Evolutionary conservation across 2,329 filamentous ascomycete genomes (phyloP), one percentile per base, ranked within the genome.

Genomic region (Botrytis paeoniae): DNA sequence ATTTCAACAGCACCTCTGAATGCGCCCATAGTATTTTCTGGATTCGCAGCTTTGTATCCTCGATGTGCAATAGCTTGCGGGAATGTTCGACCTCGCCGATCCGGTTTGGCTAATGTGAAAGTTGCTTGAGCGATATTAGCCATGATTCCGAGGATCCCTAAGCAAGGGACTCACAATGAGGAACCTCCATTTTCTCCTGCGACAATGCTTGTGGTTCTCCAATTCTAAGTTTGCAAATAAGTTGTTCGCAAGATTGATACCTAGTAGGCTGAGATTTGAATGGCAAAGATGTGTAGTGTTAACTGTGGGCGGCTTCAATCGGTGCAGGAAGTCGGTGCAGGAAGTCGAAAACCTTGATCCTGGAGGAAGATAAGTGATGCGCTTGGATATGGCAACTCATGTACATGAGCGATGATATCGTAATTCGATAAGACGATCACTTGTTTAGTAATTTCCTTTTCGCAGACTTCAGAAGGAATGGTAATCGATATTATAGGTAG

Each of bases 1-100:
- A 89, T 90, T 45, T 89, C 84, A 3, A 95, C 87, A 1, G 94
- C 95, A 41, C 87, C 91, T 73, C 85, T 85, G 83, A 97, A 97
- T 12, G 93, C 92, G 25, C 85, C 87, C 86, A 98, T 89, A 2
- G 93, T 92, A 83, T 98, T 98, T 82, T 98, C 95, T 0, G 95
- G 94, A 77, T 87, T 93, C 69, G 86, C 86, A 0, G 90, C 89
- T 80, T 93, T 95, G 85, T 91, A 94, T 62, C 93, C 93, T 73
- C 93, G 87, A 83, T 95, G 93, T 1, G 91, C 92, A 75, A 96
- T 93, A 72, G 89, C 87, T 80, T 93, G 91, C 1, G 93, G 93
- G 35, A 70, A 41, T 69, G 77, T 74, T 70, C 75, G 76, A 57
- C 79, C 79, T 45, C 74, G 65, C 18, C 74, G 70, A 60, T 75